These are phyloP conservation scores for Schizosaccharomyces cryophilus DNA, from an alignment of 805 yeast genomes.

Conservation along the genomic window DNA sequence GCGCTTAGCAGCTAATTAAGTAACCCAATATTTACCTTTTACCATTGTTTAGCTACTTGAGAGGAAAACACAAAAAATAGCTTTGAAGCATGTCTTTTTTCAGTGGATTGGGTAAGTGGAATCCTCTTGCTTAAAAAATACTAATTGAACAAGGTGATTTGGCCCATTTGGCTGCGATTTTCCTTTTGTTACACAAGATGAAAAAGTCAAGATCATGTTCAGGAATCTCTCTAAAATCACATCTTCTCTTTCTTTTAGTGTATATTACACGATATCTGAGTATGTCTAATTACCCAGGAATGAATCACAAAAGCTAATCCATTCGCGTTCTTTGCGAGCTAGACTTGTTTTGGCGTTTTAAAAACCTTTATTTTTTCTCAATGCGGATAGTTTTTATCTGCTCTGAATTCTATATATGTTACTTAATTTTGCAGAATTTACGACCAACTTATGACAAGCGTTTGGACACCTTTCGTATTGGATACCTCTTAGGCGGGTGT, in stretches of 20 bases:
- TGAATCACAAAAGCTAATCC: background rate
- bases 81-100: background rate
- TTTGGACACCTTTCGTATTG: conserved; percentile 51
- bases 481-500: conserved; percentile 43
- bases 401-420: conserved; percentile 50
- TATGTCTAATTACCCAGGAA: conserved; percentile 13
- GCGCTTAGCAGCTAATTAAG: too few relatives aligned
- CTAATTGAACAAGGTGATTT: conserved; percentile 30
- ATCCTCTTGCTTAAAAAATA: background rate
- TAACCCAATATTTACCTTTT: too few relatives aligned
- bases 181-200: conserved; percentile 52
- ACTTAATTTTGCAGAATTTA: conserved; percentile 40
- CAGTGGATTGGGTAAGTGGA: background rate
- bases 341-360: conserved; percentile 19
- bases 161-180: conserved; percentile 57
- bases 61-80: too few relatives aligned
- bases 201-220: conserved; percentile 36
- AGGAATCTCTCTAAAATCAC: conserved; percentile 80
- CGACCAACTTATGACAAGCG: conserved; percentile 31
- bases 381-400: conserved; percentile 66
- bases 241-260: conserved; percentile 48
- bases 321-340: background rate
- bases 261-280: conserved; percentile 53
- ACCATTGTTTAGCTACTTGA: too few relatives aligned
- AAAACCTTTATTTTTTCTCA: conserved; percentile 44